A percentile compares a stretch with the other conserved stretches of the same genome.
phyloP scores from a whole-genome alignment of 768 basidiomycete genomes.

The Mycena maculata region DNA sequence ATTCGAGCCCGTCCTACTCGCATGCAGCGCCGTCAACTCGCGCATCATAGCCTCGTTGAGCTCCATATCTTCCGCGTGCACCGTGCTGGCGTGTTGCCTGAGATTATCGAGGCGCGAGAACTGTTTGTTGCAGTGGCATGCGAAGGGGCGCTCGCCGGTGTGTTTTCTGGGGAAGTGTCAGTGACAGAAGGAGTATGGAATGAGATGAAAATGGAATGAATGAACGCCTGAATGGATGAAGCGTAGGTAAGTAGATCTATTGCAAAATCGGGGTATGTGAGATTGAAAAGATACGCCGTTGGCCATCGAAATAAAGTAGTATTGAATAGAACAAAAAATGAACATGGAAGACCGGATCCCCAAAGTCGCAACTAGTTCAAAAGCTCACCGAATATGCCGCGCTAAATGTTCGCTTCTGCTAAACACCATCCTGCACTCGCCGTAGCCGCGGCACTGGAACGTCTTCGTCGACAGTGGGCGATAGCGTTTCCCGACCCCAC shows the following conservation, averaged over 20 bases:
- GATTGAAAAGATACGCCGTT: not conserved
- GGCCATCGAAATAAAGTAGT: not conserved
- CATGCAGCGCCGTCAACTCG: conserved; percentile 85
- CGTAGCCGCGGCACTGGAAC: conserved; percentile 94
- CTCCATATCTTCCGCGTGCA: conserved; percentile 93
- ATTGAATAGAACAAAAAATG: not conserved
- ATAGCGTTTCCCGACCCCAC: conserved; percentile 68
- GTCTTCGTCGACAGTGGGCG: conserved; percentile 91
- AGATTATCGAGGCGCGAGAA: conserved; percentile 97
- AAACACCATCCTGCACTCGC: conserved; percentile 97
- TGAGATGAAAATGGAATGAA: too few species aligned
- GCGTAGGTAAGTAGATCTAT: conserved; percentile 8
- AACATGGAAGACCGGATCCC: too few species aligned
- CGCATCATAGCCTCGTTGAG: conserved; percentile 94
- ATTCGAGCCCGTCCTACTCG: conserved; percentile 78
- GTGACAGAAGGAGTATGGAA: too few species aligned
- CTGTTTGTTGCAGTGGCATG: conserved; percentile 94
- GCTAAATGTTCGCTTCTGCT: conserved; percentile 95
- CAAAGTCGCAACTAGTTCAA: too few species aligned
- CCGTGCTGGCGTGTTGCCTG: conserved; percentile 96
- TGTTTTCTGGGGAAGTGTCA: conserved; percentile 77
- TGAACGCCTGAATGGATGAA: conserved; percentile 7
- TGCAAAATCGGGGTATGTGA: too few species aligned
- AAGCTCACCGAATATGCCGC: conserved; percentile 88
- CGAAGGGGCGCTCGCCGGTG: conserved; percentile 96